These are phyloP conservation scores for Halophytophthora batemanensis DNA, from an alignment of 352 stramenopile genomes.

Conservation along the genomic window DNA sequence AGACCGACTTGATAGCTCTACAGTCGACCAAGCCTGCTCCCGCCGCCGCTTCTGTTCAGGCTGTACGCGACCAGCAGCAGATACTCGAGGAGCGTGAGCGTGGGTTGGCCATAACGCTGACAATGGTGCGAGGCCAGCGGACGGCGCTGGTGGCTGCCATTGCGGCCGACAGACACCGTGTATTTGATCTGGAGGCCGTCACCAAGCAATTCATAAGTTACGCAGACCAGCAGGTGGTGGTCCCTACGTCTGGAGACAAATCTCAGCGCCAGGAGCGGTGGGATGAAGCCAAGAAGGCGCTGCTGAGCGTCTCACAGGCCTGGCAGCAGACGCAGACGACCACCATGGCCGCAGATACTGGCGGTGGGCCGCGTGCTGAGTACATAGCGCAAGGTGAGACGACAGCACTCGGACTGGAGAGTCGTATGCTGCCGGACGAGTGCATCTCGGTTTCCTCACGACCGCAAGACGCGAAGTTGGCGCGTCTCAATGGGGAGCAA, in stretches of 20 bases:
- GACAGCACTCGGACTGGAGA: slow-evolving; percentile 55
- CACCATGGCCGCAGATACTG: slow-evolving; percentile 6
- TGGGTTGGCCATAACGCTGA: slow-evolving; percentile 64
- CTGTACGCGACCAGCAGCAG: slow-evolving; percentile 54
- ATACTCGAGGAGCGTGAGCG: slow-evolving; percentile 79
- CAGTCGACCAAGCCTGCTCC: neutral
- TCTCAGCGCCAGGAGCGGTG: slow-evolving; percentile 22
- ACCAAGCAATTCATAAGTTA: slow-evolving; percentile 52
- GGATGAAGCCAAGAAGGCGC: slow-evolving; percentile 30
- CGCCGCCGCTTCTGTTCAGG: slow-evolving; percentile 9
- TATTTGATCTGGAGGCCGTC: slow-evolving; percentile 59
- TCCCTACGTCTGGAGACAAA: slow-evolving; percentile 9
- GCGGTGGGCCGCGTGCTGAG: slow-evolving; percentile 17
- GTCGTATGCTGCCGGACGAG: slow-evolving; percentile 53
- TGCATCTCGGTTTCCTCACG: slow-evolving; percentile 55
- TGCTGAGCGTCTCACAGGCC: slow-evolving; percentile 22
- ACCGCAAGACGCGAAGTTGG: slow-evolving; percentile 51
- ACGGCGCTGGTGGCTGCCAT: slow-evolving; percentile 48
- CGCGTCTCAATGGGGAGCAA: slow-evolving; percentile 51
- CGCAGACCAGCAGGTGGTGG: slow-evolving; percentile 32
- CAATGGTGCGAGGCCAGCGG: slow-evolving; percentile 62
- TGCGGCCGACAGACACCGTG: slow-evolving; percentile 56
- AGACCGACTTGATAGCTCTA: slow-evolving; percentile 13
- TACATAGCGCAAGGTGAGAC: slow-evolving; percentile 45
- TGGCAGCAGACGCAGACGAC: slow-evolving; percentile 39